Conservation (phyloP, 768 basidiomycete genomes). For the Rossbeevera mucosa region DNA sequence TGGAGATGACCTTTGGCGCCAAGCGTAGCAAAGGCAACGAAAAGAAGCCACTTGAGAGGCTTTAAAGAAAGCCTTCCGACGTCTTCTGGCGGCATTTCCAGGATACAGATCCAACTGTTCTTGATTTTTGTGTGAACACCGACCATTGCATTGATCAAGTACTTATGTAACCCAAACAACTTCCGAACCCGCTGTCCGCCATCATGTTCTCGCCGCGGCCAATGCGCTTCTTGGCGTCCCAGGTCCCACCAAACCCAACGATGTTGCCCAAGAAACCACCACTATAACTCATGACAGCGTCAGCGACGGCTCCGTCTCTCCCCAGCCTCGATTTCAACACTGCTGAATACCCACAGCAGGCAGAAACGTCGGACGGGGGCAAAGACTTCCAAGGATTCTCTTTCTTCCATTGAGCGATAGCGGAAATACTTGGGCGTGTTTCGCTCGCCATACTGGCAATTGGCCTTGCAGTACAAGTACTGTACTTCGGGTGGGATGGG, state of each 20-base stretch:
- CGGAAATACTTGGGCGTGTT: conserved; percentile 52
- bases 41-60: no score
- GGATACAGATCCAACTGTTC: no score
- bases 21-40: no score
- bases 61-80: no score
- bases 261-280: conserved; percentile 3
- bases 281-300: background rate
- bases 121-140: no score
- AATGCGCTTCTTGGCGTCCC: conserved; percentile 22
- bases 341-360: conserved; percentile 34
- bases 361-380: conserved; percentile 59
- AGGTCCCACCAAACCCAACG: conserved; percentile 13
- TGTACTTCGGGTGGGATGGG: conserved; percentile 79
- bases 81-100: no score
- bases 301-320: conserved; percentile 18
- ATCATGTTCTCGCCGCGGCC: conserved; percentile 15
- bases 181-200: no score
- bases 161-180: no score
- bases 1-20: no score
- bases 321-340: conserved; percentile 68
- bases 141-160: no score
- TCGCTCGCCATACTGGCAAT: conserved; percentile 50
- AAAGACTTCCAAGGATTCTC: conserved; percentile 68
- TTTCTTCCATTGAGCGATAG: conserved; percentile 74
- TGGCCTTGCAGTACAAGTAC: conserved; percentile 52